Conservation (phyloP, 352 stramenopile genomes). For the Sclerospora graminicola region DNA sequence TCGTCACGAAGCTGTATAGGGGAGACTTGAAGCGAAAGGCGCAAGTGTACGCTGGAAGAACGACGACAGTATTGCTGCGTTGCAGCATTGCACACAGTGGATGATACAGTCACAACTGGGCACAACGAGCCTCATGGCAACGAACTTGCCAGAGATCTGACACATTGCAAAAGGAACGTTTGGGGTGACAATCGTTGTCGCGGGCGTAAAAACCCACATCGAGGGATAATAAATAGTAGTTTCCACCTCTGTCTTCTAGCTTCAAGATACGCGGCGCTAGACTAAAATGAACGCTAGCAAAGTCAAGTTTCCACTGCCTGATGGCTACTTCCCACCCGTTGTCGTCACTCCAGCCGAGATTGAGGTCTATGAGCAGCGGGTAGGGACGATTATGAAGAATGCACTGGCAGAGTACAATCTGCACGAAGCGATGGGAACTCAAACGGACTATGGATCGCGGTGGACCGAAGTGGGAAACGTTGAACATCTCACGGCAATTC, state of each 20-base stretch:
- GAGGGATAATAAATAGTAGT: not conserved
- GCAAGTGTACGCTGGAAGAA: constrained; percentile 10
- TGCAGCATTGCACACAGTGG: constrained; percentile 27
- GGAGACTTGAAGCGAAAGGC: constrained; percentile 15
- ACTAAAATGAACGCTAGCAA: constrained; percentile 15
- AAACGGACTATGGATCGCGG: constrained; percentile 26
- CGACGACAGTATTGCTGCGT: constrained; percentile 19
- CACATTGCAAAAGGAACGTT: constrained; percentile 28
- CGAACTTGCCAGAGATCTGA: constrained; percentile 6
- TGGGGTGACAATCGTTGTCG: constrained; percentile 2
- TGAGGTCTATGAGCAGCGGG: constrained; percentile 25
- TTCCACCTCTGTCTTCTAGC: not conserved
- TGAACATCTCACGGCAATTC: constrained; percentile 28
- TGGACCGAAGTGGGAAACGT: constrained; percentile 26
- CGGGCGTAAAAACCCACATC: not conserved
- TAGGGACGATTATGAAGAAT: constrained; percentile 33
- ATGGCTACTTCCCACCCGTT: constrained; percentile 29
- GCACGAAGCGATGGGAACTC: constrained; percentile 27
- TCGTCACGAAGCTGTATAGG: not conserved
- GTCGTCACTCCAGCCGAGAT: constrained; percentile 19
- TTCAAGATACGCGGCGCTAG: not conserved
- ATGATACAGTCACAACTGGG: constrained; percentile 15
- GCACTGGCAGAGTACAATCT: constrained; percentile 32
- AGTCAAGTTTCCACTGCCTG: constrained; percentile 27
- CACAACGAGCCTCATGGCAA: constrained; percentile 6